Base-by-base conservation (phyloP, 139 green algal species). In the Yamagishiella unicocca region DNA sequence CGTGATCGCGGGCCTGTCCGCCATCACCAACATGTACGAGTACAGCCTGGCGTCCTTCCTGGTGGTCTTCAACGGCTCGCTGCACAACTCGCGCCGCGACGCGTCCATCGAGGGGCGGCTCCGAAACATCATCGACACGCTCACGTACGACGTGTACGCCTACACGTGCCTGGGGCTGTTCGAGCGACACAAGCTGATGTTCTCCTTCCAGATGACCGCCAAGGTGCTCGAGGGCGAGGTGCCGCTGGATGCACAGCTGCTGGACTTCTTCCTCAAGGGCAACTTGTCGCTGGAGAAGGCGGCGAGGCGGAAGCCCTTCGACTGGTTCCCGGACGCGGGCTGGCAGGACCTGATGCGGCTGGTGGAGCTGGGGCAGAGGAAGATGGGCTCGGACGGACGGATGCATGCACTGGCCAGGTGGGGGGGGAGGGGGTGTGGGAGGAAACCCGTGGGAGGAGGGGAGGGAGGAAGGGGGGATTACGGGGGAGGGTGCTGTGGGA, bases 261-360 rank as follows among this genome's bases (percentile, higher is more conserved):
- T 98, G 12, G 93, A 97, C 84, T 98, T 98, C 89, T 98, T 98
- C 90, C 85, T 97, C 66, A 98, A 98, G 89, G 96, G 96, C 78
- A 97, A 98, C 82, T 90, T 97, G 24, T 90, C 84, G 27, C 83
- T 98, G 61, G 95, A 98, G 81, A 96, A 96, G 87, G 80, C 67
- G 67, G 37, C 77, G 83, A 22, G 80, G 35, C 82, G 76, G 35
- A 95, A 95, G 90, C 94, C 95, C 0, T 91, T 92, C 53, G 91
- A 94, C 17, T 98, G 95, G 94, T 88, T 96, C 37, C 93, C 95
- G 37, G 94, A 96, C 38, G 86, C 94, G 66, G 95, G 95, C 64
- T 98, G 95, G 95, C 93, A 98, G 89, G 96, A 98, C 91, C 87
- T 98, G 29, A 94, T 95, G 87, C 88, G 92, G 7, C 89, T 98